Percentiles rank a stretch among this genome's conserved stretches.
Evolutionary conservation across 495 filamentous ascomycete genomes (phyloP).

Genomic region (Parachaetomium inaequale): DNA sequence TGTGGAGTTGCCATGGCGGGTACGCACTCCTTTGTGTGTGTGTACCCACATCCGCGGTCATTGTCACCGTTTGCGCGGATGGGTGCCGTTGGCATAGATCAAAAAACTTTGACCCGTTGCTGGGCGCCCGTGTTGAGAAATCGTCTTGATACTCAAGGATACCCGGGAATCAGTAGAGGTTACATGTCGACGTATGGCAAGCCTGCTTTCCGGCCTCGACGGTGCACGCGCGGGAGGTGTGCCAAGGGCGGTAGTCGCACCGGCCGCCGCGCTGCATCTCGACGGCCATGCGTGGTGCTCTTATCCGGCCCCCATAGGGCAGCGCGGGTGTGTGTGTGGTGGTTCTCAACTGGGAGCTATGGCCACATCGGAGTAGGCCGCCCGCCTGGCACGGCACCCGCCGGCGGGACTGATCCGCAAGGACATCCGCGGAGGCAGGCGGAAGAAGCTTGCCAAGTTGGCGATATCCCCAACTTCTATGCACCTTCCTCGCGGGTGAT

Average conservation of each 20-base stretch:
- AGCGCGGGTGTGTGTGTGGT: too few species aligned
- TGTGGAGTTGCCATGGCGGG: constrained; percentile 20
- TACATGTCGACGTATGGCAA: constrained; percentile 31
- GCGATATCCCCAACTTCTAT: not conserved
- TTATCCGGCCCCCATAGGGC: not conserved
- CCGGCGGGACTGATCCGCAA: not conserved
- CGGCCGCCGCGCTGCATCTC: not conserved
- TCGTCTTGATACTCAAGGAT: constrained; percentile 45
- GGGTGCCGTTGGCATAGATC: constrained; percentile 44
- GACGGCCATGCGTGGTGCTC: constrained; percentile 2
- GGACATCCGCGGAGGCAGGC: not conserved
- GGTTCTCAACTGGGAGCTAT: not conserved
- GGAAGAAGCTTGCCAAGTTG: not conserved
- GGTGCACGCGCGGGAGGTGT: not conserved
- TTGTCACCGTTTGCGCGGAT: constrained; percentile 37
- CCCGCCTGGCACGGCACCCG: constrained; percentile 1
- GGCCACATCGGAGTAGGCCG: constrained; percentile 8
- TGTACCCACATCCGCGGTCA: constrained; percentile 38
- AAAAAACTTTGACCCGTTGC: constrained; percentile 40
- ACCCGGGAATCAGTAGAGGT: constrained; percentile 51
- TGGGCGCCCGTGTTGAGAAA: constrained; percentile 48
- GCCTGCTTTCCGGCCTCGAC: not conserved
- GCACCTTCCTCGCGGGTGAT: not conserved
- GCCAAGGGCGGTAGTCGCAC: constrained; percentile 1
- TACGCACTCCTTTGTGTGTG: constrained; percentile 29